Evolutionary conservation across 805 yeast species (phyloP), one percentile per base, ranked within the genome.

Genomic region (Wickerhamomyces chambardii): DNA sequence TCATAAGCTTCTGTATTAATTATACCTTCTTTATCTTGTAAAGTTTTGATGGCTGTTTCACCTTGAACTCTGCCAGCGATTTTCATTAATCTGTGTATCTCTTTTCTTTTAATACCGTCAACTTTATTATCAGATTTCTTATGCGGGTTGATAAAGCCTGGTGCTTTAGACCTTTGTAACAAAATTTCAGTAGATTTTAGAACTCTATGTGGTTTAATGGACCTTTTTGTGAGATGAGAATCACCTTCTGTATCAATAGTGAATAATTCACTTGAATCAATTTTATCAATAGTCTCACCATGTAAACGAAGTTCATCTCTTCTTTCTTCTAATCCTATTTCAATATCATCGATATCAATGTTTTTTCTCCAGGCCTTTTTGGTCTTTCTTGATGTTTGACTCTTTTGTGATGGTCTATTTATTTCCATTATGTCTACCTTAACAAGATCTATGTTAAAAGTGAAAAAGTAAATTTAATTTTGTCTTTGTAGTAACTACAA

Each of bases 321-420:
- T 34, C 68, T 67, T 30, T 72, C 76, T 46, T 80, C 90, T 28
- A 90, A 61, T 11, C 81, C 82, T 24, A 61, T 57, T 50, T 83
- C 86, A 33, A 92, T 65, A 43, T 86, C 96, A 17, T 75, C 77
- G 15, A 92, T 63, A 56, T 92, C 95, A 39, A 92, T 83, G 58
- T 92, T 85, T 59, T 86, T 86, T 55, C 95, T 75, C 94, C 97
- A 85, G 5, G 95, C 78, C 55, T 73, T 80, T 69, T 84, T 90
- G 30, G 95, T 95, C 64, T 92, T 92, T 51, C 97, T 72, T 7
- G 96, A 86, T 5, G 82, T 52, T 59, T 89, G 96, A 30, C 63
- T 63, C 46, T 66, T 69, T 46, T 71, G 77, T 17, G 73, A 55
- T 12, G 89, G 85, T 56, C 76, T 68, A 35, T 60, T 58, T 5